phyloP scores from a whole-genome alignment of 2,329 filamentous ascomycete species.

The Fusarium sp. region DNA sequence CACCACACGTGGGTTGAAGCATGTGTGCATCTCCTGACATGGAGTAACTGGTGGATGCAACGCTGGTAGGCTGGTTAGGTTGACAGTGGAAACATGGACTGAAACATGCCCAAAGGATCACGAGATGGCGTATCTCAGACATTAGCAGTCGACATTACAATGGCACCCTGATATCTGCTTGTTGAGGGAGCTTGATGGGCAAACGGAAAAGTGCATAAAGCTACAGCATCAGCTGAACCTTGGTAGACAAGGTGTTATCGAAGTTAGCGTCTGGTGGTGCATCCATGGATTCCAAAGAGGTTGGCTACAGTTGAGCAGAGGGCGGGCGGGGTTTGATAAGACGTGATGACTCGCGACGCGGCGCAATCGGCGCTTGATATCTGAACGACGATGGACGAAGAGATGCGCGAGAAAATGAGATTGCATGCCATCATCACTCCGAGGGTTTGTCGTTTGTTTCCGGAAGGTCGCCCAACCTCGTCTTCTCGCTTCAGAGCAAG shows the following conservation, averaged over 20 bases:
- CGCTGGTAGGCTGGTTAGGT: not conserved
- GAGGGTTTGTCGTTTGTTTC: not conserved
- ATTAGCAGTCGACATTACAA: not conserved
- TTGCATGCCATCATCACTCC: not conserved
- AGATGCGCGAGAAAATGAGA: not conserved
- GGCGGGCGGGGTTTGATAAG: conserved; percentile 36
- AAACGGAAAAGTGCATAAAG: conserved; percentile 1
- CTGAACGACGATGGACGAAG: not conserved
- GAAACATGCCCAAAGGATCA: not conserved
- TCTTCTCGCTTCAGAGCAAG: conserved; percentile 4
- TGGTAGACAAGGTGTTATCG: not conserved
- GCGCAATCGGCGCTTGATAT: conserved; percentile 11
- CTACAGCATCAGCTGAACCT: conserved; percentile 10
- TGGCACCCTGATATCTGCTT: not conserved
- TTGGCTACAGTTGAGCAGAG: conserved; percentile 18
- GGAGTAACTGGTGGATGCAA: not conserved
- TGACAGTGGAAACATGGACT: not conserved
- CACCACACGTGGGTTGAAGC: not conserved
- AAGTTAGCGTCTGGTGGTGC: conserved; percentile 1
- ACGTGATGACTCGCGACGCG: conserved; percentile 2
- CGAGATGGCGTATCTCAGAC: not conserved
- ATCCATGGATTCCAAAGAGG: conserved; percentile 5
- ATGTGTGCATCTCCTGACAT: not conserved
- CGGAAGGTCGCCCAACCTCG: conserved; percentile 10
- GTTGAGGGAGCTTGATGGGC: not conserved